Base-by-base conservation (phyloP, 106 monocot species). In the Iris macrosiphon region DNA sequence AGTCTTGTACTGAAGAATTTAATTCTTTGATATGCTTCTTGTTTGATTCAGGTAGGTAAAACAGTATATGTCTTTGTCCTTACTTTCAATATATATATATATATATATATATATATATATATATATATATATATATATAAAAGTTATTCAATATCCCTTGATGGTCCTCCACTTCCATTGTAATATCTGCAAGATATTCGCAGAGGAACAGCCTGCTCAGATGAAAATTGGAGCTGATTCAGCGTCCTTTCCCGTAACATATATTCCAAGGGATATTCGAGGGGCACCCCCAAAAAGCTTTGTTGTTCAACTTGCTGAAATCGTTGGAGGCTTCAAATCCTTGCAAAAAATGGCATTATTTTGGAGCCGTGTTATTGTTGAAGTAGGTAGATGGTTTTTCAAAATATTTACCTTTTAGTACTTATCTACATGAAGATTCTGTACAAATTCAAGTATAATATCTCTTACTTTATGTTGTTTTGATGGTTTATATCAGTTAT, bases 261-360 rank as follows among this genome's bases (percentile, higher is more conserved):
- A 10, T 70, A 55, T 86, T 40, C 38, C 54, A 10, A 80, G 65
- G 37, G 79, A 76, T 65, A 73, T 93, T 14, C 71, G 54, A 69
- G 82, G 83, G 59, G 83, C 87, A 39, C 92, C 92, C 6, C 87
- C 92, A 35, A 71, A 74, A 59, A 87, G 92, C 61, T 83, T 93
- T 62, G 42, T 80, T 31, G 66, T 68, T 60, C 73, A 68, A 59
- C 61, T 93, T 45, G 70, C 87, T 23, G 32, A 65, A 47, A 62
- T 77, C 37, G 59, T 83, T 35, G 92, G 83, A 32, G 57, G 70
- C 35, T 66, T 83, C 46, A 83, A 75, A 59, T 83, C 92, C 5
- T 40, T 77, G 40, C 64, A 80, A 22, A 80, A 83, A 55, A 87
- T 87, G 79, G 77, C 72, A 24, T 74, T 45, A 22, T 79, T 82